Evolutionary conservation across 208 protist species (phyloP), one percentile per base, ranked within the genome.

Genomic region (Leishmania lainsoni): DNA sequence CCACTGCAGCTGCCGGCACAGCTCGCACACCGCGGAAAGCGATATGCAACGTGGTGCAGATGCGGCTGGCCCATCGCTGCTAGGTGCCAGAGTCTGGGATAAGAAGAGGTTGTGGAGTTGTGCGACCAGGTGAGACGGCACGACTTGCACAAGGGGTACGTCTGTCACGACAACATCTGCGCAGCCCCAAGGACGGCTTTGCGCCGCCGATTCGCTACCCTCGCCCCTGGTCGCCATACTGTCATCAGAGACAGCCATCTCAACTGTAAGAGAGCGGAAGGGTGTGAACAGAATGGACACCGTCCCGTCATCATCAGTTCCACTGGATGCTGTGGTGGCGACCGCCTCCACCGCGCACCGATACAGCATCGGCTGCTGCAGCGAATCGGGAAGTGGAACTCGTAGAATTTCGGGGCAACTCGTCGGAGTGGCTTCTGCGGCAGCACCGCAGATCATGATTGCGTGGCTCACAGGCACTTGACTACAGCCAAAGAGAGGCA

Each of bases 1-100:
- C 82, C 82, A 86, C 58, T 79, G 71, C 72, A 86, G 73, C 45
- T 42, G 51, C 35, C 74, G 51, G 65, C 82, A 86, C 17, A 82
- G n/a, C 17, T 79, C 74, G 39, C 82, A 80, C 12, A 86, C 54
- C 20, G 48, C 54, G 5, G 63, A 26, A 17, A 82, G 29, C 4
- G 82, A 66, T 29, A 76, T 56, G 48, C 32, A 48, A 71, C 20
- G 63, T 26, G 58, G 54, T 29, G 32, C 52, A 56, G 42, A 70
- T 35, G n/a, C 26, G 17, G 42, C 59, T 35, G 58, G 17, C 1
- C 5, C 49, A 5, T 52, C 75, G 49, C 10, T 45, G 20, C 17
- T 68, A n/a, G 59, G 48, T 26, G 54, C 66, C 26, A 22, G n/a
- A 6, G 22, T 68, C 20, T 39, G 17, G 8, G 70, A 26, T 9